Conservation (phyloP, 2,329 filamentous ascomycete genomes). For the Sporothrix globosa region DNA sequence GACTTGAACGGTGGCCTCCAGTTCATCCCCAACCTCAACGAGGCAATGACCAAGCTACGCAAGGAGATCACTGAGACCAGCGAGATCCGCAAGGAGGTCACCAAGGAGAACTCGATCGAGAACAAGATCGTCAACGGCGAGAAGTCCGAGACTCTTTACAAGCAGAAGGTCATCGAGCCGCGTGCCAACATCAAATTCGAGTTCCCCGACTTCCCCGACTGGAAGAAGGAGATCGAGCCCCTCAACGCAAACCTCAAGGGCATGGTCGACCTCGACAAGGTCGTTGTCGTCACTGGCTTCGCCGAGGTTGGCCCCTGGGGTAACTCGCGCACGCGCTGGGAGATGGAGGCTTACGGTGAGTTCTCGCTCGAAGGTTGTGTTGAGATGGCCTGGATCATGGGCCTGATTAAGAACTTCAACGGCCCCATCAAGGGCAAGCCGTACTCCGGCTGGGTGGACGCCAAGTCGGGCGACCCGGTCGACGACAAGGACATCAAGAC, state of each 20-base stretch:
- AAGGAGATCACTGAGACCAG: conserved; percentile 95
- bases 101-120: conserved; percentile 93
- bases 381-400: conserved; percentile 99
- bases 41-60: conserved; percentile 88
- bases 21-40: conserved; percentile 94
- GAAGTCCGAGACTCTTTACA: conserved; percentile 87
- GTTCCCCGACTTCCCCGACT: conserved; percentile 87
- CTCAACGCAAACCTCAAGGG: conserved; percentile 88
- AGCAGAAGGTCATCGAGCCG: conserved; percentile 89
- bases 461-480: conserved; percentile 90
- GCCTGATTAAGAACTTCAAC: conserved; percentile 98
- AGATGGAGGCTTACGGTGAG: conserved; percentile 96
- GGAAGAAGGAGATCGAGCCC: conserved; percentile 87
- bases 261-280: conserved; percentile 98
- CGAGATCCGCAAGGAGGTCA: conserved; percentile 89
- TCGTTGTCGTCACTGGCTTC: conserved; percentile 96
- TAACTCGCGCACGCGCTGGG: conserved; percentile 97
- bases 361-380: conserved; percentile 98
- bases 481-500: conserved; percentile 97
- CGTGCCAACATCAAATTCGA: conserved; percentile 98
- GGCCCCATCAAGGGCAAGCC: conserved; percentile 93
- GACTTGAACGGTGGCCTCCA: conserved; percentile 97
- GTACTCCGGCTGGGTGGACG: conserved; percentile 96
- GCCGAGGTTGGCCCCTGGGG: conserved; percentile 97
- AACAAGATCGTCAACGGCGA: conserved; percentile 97